Evolutionary conservation across 2,329 filamentous ascomycete species (phyloP).

Genomic region (Arachnomyces sp.): DNA sequence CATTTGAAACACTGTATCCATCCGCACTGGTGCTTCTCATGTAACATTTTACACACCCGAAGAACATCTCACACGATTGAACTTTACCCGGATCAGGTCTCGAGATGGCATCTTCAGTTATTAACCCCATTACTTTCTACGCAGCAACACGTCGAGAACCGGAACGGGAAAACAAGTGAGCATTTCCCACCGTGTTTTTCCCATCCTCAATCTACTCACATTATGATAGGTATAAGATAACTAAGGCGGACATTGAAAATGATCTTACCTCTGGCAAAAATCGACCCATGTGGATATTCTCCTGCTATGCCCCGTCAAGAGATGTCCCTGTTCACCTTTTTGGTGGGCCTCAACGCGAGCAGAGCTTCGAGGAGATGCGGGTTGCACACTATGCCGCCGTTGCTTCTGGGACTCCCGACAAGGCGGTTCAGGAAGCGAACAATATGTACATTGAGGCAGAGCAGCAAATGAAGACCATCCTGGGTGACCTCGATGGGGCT

Average conservation of each 20-base stretch:
- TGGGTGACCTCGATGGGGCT: constrained; percentile 64
- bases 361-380: constrained; percentile 82
- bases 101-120: background rate
- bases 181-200: background rate
- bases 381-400: constrained; percentile 61
- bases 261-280: constrained; percentile 59
- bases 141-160: constrained; percentile 14
- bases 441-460: constrained; percentile 57
- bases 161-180: constrained; percentile 9
- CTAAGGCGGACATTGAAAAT: constrained; percentile 51
- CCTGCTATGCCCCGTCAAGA: constrained; percentile 71
- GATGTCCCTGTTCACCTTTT: constrained; percentile 77
- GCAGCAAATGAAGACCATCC: constrained; percentile 63
- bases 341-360: constrained; percentile 68
- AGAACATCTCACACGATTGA: too few species aligned
- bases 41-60: too few species aligned
- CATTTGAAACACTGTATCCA: too few species aligned
- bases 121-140: constrained; percentile 11
- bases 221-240: constrained; percentile 45
- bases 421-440: constrained; percentile 45
- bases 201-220: constrained; percentile 15
- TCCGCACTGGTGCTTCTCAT: too few species aligned
- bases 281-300: constrained; percentile 76
- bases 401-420: constrained; percentile 52
- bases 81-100: too few species aligned